Evolutionary conservation across 441 rosid genomes (phyloP).

Genomic region (Corymbia calophylla): DNA sequence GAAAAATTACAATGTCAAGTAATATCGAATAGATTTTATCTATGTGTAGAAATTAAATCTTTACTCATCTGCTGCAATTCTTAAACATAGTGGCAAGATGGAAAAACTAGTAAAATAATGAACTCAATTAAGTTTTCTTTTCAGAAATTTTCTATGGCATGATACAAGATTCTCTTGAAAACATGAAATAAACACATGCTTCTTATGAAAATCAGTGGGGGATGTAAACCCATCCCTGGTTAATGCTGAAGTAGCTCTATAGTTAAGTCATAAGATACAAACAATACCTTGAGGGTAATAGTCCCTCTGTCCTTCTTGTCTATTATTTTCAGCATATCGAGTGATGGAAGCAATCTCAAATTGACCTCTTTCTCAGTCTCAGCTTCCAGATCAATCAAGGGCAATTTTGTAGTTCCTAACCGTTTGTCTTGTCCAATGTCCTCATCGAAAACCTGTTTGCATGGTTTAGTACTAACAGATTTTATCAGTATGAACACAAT

Average conservation of each 20-base stretch:
- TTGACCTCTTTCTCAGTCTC: constrained; percentile 44
- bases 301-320: constrained; percentile 95
- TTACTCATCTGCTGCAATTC: background rate
- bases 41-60: background rate
- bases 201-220: background rate
- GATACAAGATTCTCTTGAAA: background rate
- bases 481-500: background rate
- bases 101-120: background rate
- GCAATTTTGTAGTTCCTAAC: constrained; percentile 71
- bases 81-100: background rate
- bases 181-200: background rate
- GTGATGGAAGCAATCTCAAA: constrained; percentile 65
- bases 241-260: background rate
- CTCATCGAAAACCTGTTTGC: constrained; percentile 71
- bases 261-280: background rate
- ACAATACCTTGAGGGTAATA: constrained; percentile 55
- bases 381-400: constrained; percentile 53
- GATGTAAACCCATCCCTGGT: background rate
- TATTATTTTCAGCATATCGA: constrained; percentile 81
- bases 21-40: background rate
- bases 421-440: constrained; percentile 91
- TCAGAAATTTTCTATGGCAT: background rate
- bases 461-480: background rate
- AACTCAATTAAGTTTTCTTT: background rate
- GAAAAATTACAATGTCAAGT: background rate